phyloP scores from a whole-genome alignment of 139 green algal genomes.

The Chlamydomonas sp. region DNA sequence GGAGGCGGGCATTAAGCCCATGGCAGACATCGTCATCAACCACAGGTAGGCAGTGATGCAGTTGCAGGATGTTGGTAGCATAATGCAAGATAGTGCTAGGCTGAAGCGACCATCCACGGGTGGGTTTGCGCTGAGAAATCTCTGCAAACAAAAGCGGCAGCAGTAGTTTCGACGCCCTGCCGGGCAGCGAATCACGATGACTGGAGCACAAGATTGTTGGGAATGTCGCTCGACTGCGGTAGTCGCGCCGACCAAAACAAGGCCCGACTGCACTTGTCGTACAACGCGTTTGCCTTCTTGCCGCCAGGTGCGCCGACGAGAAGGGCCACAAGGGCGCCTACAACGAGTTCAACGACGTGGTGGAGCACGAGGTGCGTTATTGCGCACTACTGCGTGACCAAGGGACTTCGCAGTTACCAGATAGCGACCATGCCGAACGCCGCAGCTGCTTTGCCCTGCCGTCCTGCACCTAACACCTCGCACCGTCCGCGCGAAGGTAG shows the following conservation, averaged over 20 bases:
- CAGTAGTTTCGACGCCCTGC: neutral
- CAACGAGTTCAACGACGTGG: slow-evolving; percentile 66
- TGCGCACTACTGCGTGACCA: too few species aligned
- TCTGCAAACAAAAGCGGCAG: neutral
- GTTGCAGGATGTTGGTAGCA: neutral
- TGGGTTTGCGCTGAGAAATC: neutral
- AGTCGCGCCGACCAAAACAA: neutral
- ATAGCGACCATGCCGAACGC: too few species aligned
- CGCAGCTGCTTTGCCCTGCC: too few species aligned
- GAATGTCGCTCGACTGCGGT: neutral
- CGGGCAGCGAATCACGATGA: neutral
- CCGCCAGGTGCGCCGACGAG: slow-evolving; percentile 61
- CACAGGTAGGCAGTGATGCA: slow-evolving; percentile 76
- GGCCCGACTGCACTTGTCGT: neutral
- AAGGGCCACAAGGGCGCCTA: slow-evolving; percentile 72
- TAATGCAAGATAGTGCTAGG: neutral
- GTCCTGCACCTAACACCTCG: too few species aligned
- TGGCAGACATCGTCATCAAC: slow-evolving; percentile 94
- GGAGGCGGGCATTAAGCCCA: slow-evolving; percentile 62
- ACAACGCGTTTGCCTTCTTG: neutral
- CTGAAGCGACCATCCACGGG: neutral
- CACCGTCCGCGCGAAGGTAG: too few species aligned
- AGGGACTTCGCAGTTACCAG: too few species aligned
- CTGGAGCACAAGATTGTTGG: neutral
- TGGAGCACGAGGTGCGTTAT: neutral